Conservation (phyloP, 768 basidiomycete genomes). For the Boletus subparvulus region DNA sequence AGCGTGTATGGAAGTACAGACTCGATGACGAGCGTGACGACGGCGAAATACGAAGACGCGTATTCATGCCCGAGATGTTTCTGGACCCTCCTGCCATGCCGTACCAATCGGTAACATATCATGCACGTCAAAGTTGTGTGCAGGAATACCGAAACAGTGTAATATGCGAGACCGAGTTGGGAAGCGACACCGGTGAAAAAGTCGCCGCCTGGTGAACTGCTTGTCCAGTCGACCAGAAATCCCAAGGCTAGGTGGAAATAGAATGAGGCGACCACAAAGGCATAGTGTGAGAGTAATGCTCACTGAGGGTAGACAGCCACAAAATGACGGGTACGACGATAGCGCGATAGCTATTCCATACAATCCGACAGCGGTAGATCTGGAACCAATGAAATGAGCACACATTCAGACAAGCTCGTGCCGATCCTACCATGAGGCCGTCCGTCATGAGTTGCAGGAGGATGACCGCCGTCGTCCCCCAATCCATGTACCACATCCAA, state of each 20-base stretch:
- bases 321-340: slow-evolving; percentile 18
- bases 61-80: too few relatives aligned
- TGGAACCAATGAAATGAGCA: slow-evolving; percentile 22
- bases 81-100: too few relatives aligned
- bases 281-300: neutral
- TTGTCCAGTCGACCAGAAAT: slow-evolving; percentile 4
- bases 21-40: too few relatives aligned
- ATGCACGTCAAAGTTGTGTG: too few relatives aligned
- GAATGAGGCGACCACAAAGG: neutral
- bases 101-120: too few relatives aligned
- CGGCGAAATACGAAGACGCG: too few relatives aligned
- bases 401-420: neutral
- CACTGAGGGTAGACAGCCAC: slow-evolving; percentile 25
- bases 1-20: too few relatives aligned
- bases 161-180: too few relatives aligned
- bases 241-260: slow-evolving; percentile 16
- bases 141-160: too few relatives aligned
- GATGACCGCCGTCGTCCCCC: slow-evolving; percentile 26
- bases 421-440: slow-evolving; percentile 24
- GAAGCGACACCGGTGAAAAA: slow-evolving; percentile 4
- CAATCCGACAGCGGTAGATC: slow-evolving; percentile 40
- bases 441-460: slow-evolving; percentile 37
- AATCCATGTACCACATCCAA: slow-evolving; percentile 28
- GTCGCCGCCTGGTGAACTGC: slow-evolving; percentile 17
- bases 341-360: slow-evolving; percentile 28